Evolutionary conservation across 2,329 filamentous ascomycete species (phyloP).

Genomic region (Cladosporium sp.): DNA sequence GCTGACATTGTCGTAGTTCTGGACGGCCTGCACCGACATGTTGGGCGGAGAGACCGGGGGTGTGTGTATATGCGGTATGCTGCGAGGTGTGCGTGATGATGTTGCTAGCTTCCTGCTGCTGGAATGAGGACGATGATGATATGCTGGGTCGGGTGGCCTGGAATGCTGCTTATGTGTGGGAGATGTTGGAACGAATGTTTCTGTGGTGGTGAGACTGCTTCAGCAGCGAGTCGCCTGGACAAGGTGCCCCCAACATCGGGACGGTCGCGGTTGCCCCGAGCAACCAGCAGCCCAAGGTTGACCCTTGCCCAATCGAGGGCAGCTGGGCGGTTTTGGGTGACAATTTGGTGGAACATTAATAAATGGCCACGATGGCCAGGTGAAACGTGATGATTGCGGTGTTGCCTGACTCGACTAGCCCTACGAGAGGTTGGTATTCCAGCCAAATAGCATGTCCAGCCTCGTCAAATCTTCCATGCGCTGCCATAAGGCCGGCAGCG

Average conservation of each 20-base stretch:
- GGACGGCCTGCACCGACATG: constrained; percentile 40
- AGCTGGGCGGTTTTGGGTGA: not conserved
- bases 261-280: not conserved
- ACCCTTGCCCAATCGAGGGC: not conserved
- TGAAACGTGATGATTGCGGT: constrained; percentile 3
- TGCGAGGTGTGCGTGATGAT: constrained; percentile 16
- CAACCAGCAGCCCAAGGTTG: not conserved
- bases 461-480: not conserved
- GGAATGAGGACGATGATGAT: constrained; percentile 1
- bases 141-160: not conserved
- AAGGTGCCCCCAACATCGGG: not conserved
- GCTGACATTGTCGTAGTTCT: constrained; percentile 59
- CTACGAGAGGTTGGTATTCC: not conserved
- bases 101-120: not conserved
- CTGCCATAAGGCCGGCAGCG: not conserved
- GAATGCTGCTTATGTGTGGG: constrained; percentile 3
- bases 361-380: not conserved
- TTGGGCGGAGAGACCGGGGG: constrained; percentile 18
- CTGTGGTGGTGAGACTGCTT: constrained; percentile 20
- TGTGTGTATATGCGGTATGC: not conserved
- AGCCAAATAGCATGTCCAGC: not conserved
- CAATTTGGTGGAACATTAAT: not conserved
- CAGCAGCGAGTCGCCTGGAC: not conserved
- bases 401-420: not conserved
- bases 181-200: constrained; percentile 21